Percentiles rank a stretch among this genome's conserved stretches.
Conservation (phyloP, 192 early-diverging fungal species). For the Funneliformis geosporum region DNA sequence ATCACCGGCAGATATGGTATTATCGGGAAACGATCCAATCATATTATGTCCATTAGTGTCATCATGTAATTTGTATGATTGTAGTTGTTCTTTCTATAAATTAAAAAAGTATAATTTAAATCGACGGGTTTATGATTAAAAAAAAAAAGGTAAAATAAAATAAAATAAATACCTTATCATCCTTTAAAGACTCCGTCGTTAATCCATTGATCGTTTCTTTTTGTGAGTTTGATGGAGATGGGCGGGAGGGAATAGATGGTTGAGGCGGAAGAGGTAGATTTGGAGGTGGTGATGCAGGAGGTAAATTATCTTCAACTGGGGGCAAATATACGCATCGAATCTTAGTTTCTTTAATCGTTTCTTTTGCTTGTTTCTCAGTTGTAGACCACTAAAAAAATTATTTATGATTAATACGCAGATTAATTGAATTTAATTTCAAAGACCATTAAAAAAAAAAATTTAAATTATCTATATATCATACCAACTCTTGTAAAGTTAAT, state of each 20-base stretch:
- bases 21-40: slow-evolving; percentile 7
- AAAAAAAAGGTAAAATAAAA: background rate
- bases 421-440: background rate
- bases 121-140: background rate
- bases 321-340: slow-evolving; percentile 63
- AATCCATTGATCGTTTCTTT: background rate
- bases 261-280: slow-evolving; percentile 34
- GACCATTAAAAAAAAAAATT: background rate
- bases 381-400: slow-evolving; percentile 56
- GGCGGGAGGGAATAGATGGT: slow-evolving; percentile 31
- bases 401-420: background rate
- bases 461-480: slow-evolving; percentile 32
- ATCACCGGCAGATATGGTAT: background rate
- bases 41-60: background rate
- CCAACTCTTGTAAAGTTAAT: slow-evolving; percentile 65
- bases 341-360: slow-evolving; percentile 67
- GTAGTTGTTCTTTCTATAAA: background rate
- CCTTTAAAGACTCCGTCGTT: background rate
- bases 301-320: slow-evolving; percentile 33
- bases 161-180: background rate
- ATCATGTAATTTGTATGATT: background rate
- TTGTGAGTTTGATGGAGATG: slow-evolving; percentile 27
- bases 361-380: slow-evolving; percentile 62
- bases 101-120: background rate
- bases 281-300: slow-evolving; percentile 14